Conservation (phyloP, 352 stramenopile genomes). For the Pythium phragmiticola region DNA sequence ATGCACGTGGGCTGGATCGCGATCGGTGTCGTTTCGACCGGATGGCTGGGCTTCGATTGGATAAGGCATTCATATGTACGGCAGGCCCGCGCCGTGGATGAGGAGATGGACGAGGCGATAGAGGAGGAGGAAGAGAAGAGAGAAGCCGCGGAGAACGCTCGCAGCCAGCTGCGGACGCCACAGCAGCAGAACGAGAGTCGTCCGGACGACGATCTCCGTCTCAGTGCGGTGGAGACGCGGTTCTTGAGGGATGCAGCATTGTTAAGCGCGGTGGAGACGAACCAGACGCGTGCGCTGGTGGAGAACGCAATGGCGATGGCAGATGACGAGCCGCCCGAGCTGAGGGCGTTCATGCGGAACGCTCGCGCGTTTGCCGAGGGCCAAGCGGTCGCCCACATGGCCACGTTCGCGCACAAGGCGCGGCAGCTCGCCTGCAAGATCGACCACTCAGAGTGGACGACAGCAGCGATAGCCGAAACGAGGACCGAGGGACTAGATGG, state of each 20-base stretch:
- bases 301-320: constrained; percentile 7
- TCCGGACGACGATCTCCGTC: too few relatives aligned
- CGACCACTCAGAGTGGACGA: not conserved
- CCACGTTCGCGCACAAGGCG: constrained; percentile 26
- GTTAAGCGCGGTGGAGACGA: not conserved
- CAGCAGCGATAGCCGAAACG: too few relatives aligned
- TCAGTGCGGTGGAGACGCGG: too few relatives aligned
- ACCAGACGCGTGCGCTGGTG: not conserved
- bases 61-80: too few relatives aligned
- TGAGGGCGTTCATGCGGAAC: constrained; percentile 27
- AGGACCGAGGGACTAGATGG: too few relatives aligned
- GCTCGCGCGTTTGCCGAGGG: constrained; percentile 16
- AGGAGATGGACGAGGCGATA: constrained; percentile 20
- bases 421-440: constrained; percentile 15
- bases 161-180: not conserved
- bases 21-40: constrained; percentile 30
- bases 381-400: not conserved
- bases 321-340: constrained; percentile 19
- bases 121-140: not conserved
- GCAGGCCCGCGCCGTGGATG: too few relatives aligned
- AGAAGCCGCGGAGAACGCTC: not conserved
- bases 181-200: not conserved
- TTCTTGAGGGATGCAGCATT: not conserved
- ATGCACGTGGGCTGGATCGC: constrained; percentile 62
- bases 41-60: too few relatives aligned